Base-by-base conservation (phyloP, 148 eudicot species). In the Chenopodium quinoa region DNA sequence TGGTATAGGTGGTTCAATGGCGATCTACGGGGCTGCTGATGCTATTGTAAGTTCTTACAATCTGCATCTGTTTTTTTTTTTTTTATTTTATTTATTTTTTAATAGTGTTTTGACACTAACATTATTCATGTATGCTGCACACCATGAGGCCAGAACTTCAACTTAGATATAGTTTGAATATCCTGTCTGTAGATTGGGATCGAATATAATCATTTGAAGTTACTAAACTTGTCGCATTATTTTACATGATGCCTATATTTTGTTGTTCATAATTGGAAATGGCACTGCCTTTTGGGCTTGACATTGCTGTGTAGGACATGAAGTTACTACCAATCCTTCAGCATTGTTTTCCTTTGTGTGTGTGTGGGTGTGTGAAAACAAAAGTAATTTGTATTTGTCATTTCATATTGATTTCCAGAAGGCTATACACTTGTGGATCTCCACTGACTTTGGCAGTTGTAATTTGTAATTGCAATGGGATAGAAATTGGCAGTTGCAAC, bases 1-100 rank as follows among this genome's bases (percentile, higher is more conserved):
- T 85, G 99, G 97, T 63, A 97, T 95, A 32, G 99, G 93, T 73
- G 97, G 97, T 86, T 90, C 94, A 54, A 95, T 95, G 99, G 97
- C 92, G 22, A 92, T 93, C 54, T 95, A 93, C 82, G 99, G 99
- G 73, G 90, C 90, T 82, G 93, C 91, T 85, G 99, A 95, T 91
- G 99, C 97, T 73, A 82, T 93, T 54, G 99, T 95, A 82, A 95
- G 99, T 90, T 75, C 75, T 75, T 29, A 9, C 46, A 73, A 48
- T 71, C 23, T 75, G 54, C 23, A 65, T 50, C 7, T 73, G 16
- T 3, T 10, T 3, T 25, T 0, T 56, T 46, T 31, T 31, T 31
- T 31, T 29, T 29, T 29, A 0, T 29, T 31, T 1, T 1, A 1
- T 31, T 31, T 31, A 1, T 31, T 3, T 10, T 3, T 25, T 0